phyloP scores from a whole-genome alignment of 1,284 basidiomycete species.

The Papiliotrema flavescens region DNA sequence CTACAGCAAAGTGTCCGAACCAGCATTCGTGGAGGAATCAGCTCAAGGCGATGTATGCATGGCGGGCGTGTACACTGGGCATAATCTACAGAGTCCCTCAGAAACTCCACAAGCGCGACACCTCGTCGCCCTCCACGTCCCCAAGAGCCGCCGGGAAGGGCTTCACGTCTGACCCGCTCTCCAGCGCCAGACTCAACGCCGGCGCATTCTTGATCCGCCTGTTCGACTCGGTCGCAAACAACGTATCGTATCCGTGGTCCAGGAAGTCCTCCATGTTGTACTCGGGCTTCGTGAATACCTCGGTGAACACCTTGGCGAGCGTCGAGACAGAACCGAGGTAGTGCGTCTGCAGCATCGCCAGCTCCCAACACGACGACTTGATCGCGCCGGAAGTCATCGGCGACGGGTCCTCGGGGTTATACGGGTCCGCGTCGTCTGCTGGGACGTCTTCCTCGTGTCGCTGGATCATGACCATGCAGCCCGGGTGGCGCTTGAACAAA shows the following conservation, averaged over 20 bases:
- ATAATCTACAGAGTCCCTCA: too few relatives aligned
- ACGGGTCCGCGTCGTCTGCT: slow-evolving; percentile 59
- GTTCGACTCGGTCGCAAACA: slow-evolving; percentile 81
- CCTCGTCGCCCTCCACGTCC: slow-evolving; percentile 7
- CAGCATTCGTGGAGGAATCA: too few relatives aligned
- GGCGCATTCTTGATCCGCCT: slow-evolving; percentile 79
- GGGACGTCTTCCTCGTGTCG: slow-evolving; percentile 44
- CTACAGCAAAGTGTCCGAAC: too few relatives aligned
- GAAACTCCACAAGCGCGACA: slow-evolving; percentile 10
- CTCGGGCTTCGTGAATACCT: slow-evolving; percentile 86
- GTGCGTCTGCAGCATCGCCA: slow-evolving; percentile 73
- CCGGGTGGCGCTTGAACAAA: slow-evolving; percentile 85
- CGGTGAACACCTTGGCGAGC: slow-evolving; percentile 77
- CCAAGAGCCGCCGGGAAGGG: slow-evolving; percentile 13
- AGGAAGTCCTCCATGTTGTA: slow-evolving; percentile 95
- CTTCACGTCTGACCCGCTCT: slow-evolving; percentile 11
- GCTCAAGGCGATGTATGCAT: too few relatives aligned
- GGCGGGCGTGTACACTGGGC: too few relatives aligned
- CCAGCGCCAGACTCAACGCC: slow-evolving; percentile 51
- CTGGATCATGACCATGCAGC: slow-evolving; percentile 91
- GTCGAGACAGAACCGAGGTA: slow-evolving; percentile 82
- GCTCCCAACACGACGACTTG: slow-evolving; percentile 87
- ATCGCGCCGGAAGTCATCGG: slow-evolving; percentile 77
- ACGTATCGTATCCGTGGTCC: slow-evolving; percentile 88
- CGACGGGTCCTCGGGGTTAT: slow-evolving; percentile 63